Evolutionary conservation across 2,329 filamentous ascomycete species (phyloP), one percentile per base, ranked within the genome.

Genomic region (Parastagonospora avenae): DNA sequence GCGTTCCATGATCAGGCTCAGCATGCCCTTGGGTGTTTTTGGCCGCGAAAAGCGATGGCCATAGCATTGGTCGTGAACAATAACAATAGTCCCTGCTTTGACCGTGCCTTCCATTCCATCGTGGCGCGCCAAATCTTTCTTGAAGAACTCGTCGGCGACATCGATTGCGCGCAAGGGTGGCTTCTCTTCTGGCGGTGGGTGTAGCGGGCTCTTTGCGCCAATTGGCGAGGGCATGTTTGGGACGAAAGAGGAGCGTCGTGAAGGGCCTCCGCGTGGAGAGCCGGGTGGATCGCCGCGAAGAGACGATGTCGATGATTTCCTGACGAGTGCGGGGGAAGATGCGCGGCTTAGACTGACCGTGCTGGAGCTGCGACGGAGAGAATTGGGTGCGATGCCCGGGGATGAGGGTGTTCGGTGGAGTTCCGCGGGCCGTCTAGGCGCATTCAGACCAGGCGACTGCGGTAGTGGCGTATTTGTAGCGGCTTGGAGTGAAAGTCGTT

Each of bases 1-100:
- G 9, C 94, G 83, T 76, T 99, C 94, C 42, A 99, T 92, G 59
- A 99, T 96, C 49, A 87, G 89, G 64, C 80, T 85, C 1, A 97
- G 80, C 12, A 83, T 82, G 38, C 79, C 82, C 64, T 88, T 88
- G 16, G 85, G 88, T 1, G 91, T 88, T 62, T 89, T 87, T 4
- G 91, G 91, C 38, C 94, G 84, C 9, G 92, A 91, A 73, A 87
- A 99, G 16, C 92, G 87, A 76, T 99, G 94, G 19, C 93, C 92
- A 71, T 97, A 99, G 74, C 93, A 96, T 46, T 89, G 87, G 76
- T 99, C 94, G 65, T 97, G 92, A 2, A 99, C 78, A 28, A 99
- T 82, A 40, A 97, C 92, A 4, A 95, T 76, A 0, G 91, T 91
- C 53, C 92, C 79, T 2, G 81, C 71, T 9, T 64, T 62, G 8